Base-by-base conservation (phyloP, 2,329 filamentous ascomycete species). In the Elsinoe perseae region DNA sequence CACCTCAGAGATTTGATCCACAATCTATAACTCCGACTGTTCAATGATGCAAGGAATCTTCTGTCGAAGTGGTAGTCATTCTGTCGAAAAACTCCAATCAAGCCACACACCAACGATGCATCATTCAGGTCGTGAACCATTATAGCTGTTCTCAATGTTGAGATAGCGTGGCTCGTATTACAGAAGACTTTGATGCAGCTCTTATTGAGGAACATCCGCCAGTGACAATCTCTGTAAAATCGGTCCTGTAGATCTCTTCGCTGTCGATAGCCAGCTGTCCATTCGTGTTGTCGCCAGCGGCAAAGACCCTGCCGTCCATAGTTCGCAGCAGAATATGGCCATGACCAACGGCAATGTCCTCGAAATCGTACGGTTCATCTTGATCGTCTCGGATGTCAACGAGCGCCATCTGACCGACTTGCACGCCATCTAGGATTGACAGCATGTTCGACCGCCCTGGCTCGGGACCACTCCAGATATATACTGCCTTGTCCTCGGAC, bases 241-340 rank as follows among this genome's bases (percentile, higher is more conserved):
- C 61, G 12, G 61, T 56, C 4, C 59, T 8, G 58, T 64, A 67
- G 1, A 48, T 50, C 6, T 57, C 23, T 3, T 58, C 56, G 20
- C 36, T 50, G 8, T 56, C 60, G 20, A 68, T 27, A 2, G 82
- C 83, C 12, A 85, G 73, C 64, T 86, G 83, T 0, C 82, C 81
- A 62, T 80, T 80, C 1, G 61, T 61, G 57, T 84, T 84, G 32
- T 74, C 70, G 0, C 84, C 84, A 42, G 79, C 71, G 3, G 78
- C 77, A 60, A 77, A 84, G 0, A 86, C 66, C 18, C 70, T 69
- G 0, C 75, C 74, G 1, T 75, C 70, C 0, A 70, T 69, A 0
- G 76, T 79, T 21, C 86, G 65, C 4, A 77, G 77, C 7, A 84
- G 70, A n/a, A 81, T 73, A 65, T 86, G 83, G 6, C 73, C 72